Evolutionary conservation across 2,329 filamentous ascomycete species (phyloP).

Genomic region (Penicillium sp.): DNA sequence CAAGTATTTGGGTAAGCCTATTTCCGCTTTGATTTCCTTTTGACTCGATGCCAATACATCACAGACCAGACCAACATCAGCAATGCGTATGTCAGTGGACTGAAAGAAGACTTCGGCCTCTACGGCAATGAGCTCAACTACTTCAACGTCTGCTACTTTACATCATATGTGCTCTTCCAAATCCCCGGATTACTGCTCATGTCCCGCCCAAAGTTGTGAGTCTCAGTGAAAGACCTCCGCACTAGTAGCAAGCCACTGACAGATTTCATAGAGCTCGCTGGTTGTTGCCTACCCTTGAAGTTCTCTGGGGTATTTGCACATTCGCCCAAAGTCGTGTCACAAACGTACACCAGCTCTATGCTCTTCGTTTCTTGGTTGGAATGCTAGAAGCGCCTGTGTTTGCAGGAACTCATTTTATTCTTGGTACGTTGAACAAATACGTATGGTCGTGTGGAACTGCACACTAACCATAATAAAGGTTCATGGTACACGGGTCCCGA

Average conservation of each 20-base stretch:
- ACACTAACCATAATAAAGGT: constrained; percentile 16
- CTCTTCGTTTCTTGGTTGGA: constrained; percentile 36
- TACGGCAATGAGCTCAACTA: constrained; percentile 36
- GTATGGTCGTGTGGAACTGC: no score
- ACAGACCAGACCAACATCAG: constrained; percentile 35
- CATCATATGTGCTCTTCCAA: constrained; percentile 35
- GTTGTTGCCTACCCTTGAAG: constrained; percentile 33
- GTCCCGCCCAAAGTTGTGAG: constrained; percentile 32
- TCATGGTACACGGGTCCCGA: constrained; percentile 48
- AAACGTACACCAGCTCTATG: constrained; percentile 36
- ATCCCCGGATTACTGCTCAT: constrained; percentile 32
- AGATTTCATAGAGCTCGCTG: constrained; percentile 24
- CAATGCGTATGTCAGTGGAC: constrained; percentile 37
- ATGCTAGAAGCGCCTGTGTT: constrained; percentile 37
- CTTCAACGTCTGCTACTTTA: constrained; percentile 34
- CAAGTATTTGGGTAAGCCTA: constrained; percentile 26
- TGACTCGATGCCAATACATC: background rate
- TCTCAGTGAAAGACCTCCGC: background rate
- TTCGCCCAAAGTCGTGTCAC: constrained; percentile 36
- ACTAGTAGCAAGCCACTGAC: background rate
- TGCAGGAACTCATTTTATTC: constrained; percentile 36
- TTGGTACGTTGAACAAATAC: constrained; percentile 18
- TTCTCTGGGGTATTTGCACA: constrained; percentile 38
- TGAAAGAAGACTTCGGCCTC: constrained; percentile 34
- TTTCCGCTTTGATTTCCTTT: background rate